These are phyloP conservation scores for Cladosporium colombiae DNA, from an alignment of 2,329 filamentous ascomycete species.

Conservation along the genomic window DNA sequence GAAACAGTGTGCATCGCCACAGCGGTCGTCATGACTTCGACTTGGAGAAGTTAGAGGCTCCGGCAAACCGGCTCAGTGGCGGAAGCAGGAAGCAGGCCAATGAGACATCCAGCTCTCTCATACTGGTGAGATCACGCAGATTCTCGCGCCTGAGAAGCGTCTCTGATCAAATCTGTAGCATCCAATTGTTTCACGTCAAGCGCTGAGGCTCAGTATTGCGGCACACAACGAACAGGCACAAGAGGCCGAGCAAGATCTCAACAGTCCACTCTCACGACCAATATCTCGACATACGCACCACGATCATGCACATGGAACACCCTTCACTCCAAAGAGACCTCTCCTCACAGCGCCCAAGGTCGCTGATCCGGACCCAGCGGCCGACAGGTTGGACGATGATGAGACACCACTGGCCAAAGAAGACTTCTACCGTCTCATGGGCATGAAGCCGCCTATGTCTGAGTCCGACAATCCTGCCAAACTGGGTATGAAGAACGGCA, in stretches of 20 bases:
- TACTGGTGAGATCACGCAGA: not conserved
- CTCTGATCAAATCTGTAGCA: slow-evolving; percentile 1
- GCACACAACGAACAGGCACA: slow-evolving; percentile 9
- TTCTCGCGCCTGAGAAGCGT: no score
- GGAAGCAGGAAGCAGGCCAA: slow-evolving; percentile 22
- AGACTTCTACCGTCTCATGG: slow-evolving; percentile 36
- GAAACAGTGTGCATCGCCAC: slow-evolving; percentile 31
- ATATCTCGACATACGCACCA: slow-evolving; percentile 16
- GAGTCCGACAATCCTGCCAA: slow-evolving; percentile 29
- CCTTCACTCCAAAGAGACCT: slow-evolving; percentile 15
- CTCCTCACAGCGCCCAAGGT: slow-evolving; percentile 24
- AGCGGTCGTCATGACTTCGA: slow-evolving; percentile 23
- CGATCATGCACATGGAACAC: slow-evolving; percentile 11
- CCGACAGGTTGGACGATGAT: slow-evolving; percentile 29
- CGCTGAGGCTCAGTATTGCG: slow-evolving; percentile 9
- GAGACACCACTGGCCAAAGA: slow-evolving; percentile 26
- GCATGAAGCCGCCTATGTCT: slow-evolving; percentile 29
- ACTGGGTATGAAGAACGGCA: slow-evolving; percentile 30
- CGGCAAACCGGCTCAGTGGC: slow-evolving; percentile 22
- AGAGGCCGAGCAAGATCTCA: slow-evolving; percentile 1
- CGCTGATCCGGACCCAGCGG: slow-evolving; percentile 32
- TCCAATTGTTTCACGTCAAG: slow-evolving; percentile 11
- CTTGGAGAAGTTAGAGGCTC: slow-evolving; percentile 22
- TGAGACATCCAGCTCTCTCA: slow-evolving; percentile 8
- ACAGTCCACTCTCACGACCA: slow-evolving; percentile 9